phyloP scores from a whole-genome alignment of 2,329 filamentous ascomycete genomes.

The Nemania serpens region DNA sequence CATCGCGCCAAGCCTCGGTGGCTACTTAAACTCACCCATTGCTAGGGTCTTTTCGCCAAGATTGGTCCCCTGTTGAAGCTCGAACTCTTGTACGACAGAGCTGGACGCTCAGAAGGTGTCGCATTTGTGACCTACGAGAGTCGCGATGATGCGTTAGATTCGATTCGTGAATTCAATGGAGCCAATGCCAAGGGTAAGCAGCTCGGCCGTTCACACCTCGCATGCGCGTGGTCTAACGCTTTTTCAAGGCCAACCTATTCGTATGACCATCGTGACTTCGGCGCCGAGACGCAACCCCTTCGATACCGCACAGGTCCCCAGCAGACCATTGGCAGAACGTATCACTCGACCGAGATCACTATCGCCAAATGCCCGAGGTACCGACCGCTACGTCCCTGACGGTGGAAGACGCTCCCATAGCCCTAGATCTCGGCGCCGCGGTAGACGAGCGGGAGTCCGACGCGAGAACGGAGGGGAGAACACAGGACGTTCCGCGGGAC shows the following conservation, averaged over 20 bases:
- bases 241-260: constrained; percentile 74
- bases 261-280: constrained; percentile 66
- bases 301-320: constrained; percentile 59
- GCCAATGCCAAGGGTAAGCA: constrained; percentile 80
- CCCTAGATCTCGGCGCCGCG: constrained; percentile 58
- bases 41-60: constrained; percentile 76
- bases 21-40: constrained; percentile 34
- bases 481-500: constrained; percentile 48
- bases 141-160: constrained; percentile 71
- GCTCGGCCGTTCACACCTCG: constrained; percentile 21
- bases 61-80: constrained; percentile 75
- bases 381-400: constrained; percentile 80
- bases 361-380: constrained; percentile 65
- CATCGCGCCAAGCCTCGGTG: not conserved
- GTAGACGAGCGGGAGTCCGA: constrained; percentile 51
- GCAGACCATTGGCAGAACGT: constrained; percentile 63
- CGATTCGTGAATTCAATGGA: constrained; percentile 81
- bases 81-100: constrained; percentile 80
- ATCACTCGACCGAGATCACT: constrained; percentile 71
- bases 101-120: constrained; percentile 82
- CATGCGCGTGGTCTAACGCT: constrained; percentile 8
- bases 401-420: constrained; percentile 61
- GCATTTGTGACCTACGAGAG: constrained; percentile 82
- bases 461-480: constrained; percentile 48
- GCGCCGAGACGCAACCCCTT: constrained; percentile 60